A percentile compares a stretch with the other conserved stretches of the same genome.
Evolutionary conservation across 345 rosid genomes (phyloP).

Genomic region (Kandelia obovata): DNA sequence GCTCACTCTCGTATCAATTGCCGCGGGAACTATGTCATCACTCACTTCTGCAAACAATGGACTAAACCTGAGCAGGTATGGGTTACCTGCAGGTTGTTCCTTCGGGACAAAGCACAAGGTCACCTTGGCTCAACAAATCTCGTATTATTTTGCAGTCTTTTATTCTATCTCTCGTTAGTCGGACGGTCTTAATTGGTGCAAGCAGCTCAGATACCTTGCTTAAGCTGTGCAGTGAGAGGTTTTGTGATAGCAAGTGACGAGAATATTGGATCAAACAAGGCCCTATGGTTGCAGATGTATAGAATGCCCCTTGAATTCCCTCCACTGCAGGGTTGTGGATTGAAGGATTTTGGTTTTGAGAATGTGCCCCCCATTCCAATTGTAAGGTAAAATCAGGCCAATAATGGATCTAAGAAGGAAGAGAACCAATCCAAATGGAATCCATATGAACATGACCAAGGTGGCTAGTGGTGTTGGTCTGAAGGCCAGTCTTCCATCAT

Average conservation of each 20-base stretch:
- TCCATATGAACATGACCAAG: constrained; percentile 62
- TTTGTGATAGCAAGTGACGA: constrained; percentile 41
- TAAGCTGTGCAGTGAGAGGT: constrained; percentile 63
- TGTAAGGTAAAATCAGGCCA: constrained; percentile 42
- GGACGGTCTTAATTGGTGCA: constrained; percentile 64
- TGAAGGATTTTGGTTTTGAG: constrained; percentile 8
- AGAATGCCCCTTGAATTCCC: constrained; percentile 30
- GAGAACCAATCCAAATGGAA: constrained; percentile 47
- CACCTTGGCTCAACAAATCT: constrained; percentile 43
- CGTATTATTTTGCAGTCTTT: constrained; percentile 47
- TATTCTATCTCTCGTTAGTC: constrained; percentile 51
- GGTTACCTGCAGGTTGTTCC: constrained; percentile 90
- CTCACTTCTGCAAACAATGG: constrained; percentile 65
- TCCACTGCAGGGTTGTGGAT: neutral
- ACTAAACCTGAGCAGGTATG: constrained; percentile 66
- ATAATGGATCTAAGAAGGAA: constrained; percentile 36
- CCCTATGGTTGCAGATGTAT: constrained; percentile 71
- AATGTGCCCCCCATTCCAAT: constrained; percentile 39
- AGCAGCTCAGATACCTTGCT: constrained; percentile 59
- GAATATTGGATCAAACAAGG: constrained; percentile 69
- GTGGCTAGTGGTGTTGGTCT: constrained; percentile 49
- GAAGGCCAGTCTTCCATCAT: constrained; percentile 77
- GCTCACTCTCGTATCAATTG: constrained; percentile 15
- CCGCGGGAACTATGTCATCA: constrained; percentile 37
- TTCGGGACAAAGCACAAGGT: constrained; percentile 75